Evolutionary conservation across 2,329 filamentous ascomycete genomes (phyloP).

Genomic region (Fusarium mundagurra): DNA sequence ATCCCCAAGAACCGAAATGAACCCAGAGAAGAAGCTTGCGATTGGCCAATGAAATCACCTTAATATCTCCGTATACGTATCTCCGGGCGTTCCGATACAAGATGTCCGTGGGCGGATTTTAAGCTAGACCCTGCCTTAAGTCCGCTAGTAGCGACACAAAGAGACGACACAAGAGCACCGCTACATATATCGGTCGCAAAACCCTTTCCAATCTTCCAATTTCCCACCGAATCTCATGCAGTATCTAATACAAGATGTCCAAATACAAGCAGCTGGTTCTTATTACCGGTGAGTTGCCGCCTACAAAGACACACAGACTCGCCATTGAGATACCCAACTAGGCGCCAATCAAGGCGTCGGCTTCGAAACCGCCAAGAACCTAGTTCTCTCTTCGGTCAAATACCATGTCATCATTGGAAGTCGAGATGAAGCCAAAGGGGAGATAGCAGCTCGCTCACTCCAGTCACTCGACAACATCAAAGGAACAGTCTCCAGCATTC

Average conservation of each 20-base stretch:
- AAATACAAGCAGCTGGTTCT: conserved; percentile 12
- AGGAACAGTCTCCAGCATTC: conserved; percentile 7
- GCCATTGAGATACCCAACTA: neutral
- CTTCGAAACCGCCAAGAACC: conserved; percentile 16
- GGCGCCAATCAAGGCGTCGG: conserved; percentile 26
- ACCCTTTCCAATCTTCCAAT: fast-evolving
- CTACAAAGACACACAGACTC: too few relatives aligned
- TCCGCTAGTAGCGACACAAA: neutral
- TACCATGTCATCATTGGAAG: conserved; percentile 20
- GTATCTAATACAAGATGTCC: neutral
- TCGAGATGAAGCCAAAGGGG: conserved; percentile 6
- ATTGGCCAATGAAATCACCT: neutral
- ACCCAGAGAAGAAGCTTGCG: fast-evolving
- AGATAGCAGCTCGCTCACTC: neutral
- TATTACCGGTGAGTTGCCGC: conserved; percentile 9
- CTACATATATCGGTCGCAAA: neutral
- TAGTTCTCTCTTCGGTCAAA: neutral
- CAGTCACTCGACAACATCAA: conserved; percentile 1
- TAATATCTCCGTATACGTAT: neutral
- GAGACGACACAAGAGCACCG: fast-evolving
- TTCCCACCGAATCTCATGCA: fast-evolving
- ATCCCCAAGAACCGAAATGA: too few relatives aligned
- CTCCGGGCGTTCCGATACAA: neutral
- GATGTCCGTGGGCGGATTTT: neutral
- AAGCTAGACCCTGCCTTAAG: neutral